Evolutionary conservation across 768 basidiomycete genomes (phyloP).

Genomic region (Trametes villosa): DNA sequence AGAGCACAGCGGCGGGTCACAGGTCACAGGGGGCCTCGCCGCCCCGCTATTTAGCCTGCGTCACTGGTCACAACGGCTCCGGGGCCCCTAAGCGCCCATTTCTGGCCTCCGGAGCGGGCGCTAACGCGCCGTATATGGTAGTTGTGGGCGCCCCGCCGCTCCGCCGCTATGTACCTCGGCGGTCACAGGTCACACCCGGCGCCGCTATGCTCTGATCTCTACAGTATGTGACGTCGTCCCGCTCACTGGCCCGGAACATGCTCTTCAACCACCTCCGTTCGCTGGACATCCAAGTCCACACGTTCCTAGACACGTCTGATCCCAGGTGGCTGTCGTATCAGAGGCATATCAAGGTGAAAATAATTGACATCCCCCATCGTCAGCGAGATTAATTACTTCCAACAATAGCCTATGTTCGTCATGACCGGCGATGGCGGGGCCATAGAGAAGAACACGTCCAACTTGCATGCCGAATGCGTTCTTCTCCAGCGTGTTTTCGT

Average conservation of each 20-base stretch:
- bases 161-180: no score
- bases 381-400: constrained; percentile 4
- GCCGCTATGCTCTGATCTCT: constrained; percentile 42
- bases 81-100: no score
- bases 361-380: no score
- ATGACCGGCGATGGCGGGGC: constrained; percentile 59
- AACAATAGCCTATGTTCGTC: constrained; percentile 65
- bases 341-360: constrained; percentile 42
- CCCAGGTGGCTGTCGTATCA: constrained; percentile 53
- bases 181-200: no score
- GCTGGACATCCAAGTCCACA: constrained; percentile 46
- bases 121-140: no score
- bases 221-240: constrained; percentile 46
- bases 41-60: no score
- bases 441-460: constrained; percentile 13
- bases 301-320: constrained; percentile 52
- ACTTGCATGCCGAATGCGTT: constrained; percentile 32
- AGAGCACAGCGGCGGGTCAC: no score
- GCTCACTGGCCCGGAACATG: constrained; percentile 55
- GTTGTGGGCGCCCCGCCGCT: no score
- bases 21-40: no score
- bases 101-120: no score
- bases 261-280: constrained; percentile 54
- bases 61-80: no score
- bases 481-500: constrained; percentile 56